Evolutionary conservation across 2,329 filamentous ascomycete species (phyloP).

Genomic region (Penicillium sp.): DNA sequence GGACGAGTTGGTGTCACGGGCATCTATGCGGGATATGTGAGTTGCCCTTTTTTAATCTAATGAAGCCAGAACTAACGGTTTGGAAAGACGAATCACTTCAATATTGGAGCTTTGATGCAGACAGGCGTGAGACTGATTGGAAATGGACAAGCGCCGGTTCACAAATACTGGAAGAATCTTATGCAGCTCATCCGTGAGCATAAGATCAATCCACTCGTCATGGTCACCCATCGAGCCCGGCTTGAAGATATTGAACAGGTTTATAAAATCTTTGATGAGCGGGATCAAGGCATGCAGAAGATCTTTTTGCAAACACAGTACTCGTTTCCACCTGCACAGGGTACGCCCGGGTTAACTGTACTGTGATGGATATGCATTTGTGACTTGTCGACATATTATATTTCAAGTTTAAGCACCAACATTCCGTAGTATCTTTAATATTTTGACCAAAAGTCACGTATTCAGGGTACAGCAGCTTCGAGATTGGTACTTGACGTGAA

Average conservation of each 20-base stretch:
- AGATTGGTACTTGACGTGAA: no score
- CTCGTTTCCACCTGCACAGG: no score
- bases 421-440: no score
- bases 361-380: no score
- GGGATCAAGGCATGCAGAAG: slow-evolving; percentile 65
- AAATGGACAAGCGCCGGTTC: slow-evolving; percentile 64
- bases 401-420: no score
- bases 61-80: no score
- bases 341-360: no score
- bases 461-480: no score
- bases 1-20: slow-evolving; percentile 72
- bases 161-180: slow-evolving; percentile 74
- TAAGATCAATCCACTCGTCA: slow-evolving; percentile 66
- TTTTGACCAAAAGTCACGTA: no score
- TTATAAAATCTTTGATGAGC: slow-evolving; percentile 55
- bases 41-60: slow-evolving; percentile 25
- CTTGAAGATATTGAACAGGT: slow-evolving; percentile 65
- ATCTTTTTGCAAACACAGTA: slow-evolving; percentile 60
- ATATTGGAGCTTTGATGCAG: slow-evolving; percentile 76
- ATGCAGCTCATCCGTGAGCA: slow-evolving; percentile 60
- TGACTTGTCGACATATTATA: no score
- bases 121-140: slow-evolving; percentile 69
- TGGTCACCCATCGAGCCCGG: slow-evolving; percentile 69
- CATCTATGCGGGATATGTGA: slow-evolving; percentile 56
- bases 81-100: slow-evolving; percentile 60